Conservation (phyloP, 2,329 filamentous ascomycete species). For the Bipolaris sorokiniana region DNA sequence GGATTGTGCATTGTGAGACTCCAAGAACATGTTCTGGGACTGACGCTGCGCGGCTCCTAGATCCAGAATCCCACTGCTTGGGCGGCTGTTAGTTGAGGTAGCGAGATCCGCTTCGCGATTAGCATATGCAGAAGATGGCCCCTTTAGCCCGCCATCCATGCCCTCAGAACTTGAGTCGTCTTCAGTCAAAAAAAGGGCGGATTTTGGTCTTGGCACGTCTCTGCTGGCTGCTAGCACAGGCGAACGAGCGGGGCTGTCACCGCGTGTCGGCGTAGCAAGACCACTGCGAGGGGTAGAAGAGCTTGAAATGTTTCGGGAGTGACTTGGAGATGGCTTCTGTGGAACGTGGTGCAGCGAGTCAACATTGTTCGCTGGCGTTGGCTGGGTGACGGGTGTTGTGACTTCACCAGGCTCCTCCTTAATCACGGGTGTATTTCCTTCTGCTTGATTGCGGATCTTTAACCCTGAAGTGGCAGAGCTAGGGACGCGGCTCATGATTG, state of each 20-base stretch:
- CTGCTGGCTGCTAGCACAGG: conserved; percentile 58
- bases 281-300: conserved; percentile 56
- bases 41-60: conserved; percentile 40
- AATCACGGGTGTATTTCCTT: conserved; percentile 59
- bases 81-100: conserved; percentile 32
- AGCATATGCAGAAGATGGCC: conserved; percentile 37
- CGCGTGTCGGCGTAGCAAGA: conserved; percentile 63
- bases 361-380: conserved; percentile 40
- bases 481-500: conserved; percentile 66
- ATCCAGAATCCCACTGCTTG: conserved; percentile 28
- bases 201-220: conserved; percentile 53
- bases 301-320: conserved; percentile 50
- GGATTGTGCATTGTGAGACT: conserved; percentile 40
- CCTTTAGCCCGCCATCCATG: conserved; percentile 34
- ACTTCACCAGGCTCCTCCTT: conserved; percentile 58
- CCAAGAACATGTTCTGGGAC: conserved; percentile 46
- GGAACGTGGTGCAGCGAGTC: conserved; percentile 35
- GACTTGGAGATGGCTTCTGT: conserved; percentile 48
- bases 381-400: conserved; percentile 44
- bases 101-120: conserved; percentile 49
- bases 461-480: conserved; percentile 51
- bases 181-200: conserved; percentile 55
- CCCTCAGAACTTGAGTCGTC: conserved; percentile 41
- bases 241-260: conserved; percentile 66
- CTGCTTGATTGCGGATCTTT: conserved; percentile 48